Evolutionary conservation across 1,284 basidiomycete species (phyloP).

Genomic region (Leccinum solheimii): DNA sequence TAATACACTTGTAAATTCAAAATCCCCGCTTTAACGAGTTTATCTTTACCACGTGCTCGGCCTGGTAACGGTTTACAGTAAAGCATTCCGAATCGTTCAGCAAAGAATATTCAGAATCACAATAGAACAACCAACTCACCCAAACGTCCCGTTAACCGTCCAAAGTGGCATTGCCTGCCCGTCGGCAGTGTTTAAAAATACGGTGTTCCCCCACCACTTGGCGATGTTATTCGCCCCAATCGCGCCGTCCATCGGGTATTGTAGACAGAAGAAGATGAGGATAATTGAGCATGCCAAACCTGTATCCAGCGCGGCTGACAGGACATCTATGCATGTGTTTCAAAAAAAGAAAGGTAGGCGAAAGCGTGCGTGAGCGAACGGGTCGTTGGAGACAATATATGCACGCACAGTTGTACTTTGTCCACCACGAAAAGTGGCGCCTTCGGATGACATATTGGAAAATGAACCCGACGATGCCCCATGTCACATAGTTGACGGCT

Average conservation of each 20-base stretch:
- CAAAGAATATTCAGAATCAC: background rate
- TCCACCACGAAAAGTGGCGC: constrained; percentile 54
- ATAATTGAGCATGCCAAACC: constrained; percentile 47
- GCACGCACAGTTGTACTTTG: constrained; percentile 50
- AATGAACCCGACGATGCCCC: constrained; percentile 51
- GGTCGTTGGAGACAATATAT: background rate
- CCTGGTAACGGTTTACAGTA: background rate
- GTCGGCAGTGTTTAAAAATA: constrained; percentile 45
- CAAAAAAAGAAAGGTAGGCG: background rate
- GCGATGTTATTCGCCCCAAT: constrained; percentile 45
- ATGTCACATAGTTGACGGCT: constrained; percentile 48
- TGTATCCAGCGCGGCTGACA: constrained; percentile 53
- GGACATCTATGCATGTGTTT: constrained; percentile 36
- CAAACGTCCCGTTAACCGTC: constrained; percentile 26
- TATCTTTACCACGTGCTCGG: background rate
- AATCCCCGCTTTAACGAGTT: background rate
- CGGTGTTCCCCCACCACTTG: constrained; percentile 57
- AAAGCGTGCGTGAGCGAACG: background rate
- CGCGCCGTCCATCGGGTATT: constrained; percentile 44
- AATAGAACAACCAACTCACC: constrained; percentile 14
- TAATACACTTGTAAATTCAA: background rate
- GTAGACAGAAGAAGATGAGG: constrained; percentile 49
- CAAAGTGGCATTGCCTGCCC: constrained; percentile 30
- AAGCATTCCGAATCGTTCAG: background rate
- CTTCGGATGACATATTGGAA: constrained; percentile 58